Base-by-base conservation (phyloP, 768 basidiomycete genomes). In the Termitomyces sp. region DNA sequence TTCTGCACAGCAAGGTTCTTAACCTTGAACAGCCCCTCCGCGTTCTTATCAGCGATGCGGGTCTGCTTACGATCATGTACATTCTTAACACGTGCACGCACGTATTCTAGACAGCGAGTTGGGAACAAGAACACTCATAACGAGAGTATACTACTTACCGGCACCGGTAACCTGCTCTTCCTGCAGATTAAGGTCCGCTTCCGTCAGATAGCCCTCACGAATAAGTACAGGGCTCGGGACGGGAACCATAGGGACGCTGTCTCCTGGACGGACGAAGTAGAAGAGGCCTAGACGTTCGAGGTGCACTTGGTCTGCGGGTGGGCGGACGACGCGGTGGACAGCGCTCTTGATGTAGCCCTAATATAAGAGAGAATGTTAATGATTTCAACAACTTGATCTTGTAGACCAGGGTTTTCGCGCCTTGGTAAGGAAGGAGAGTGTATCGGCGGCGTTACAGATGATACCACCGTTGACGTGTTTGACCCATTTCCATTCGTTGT, bases 261-360 rank as follows among this genome's bases (percentile, higher is more conserved):
- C 76, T 44, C 79, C 76, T 0, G 76, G 72, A 61, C 75, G 67
- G 32, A 71, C 71, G 50, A 84, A 84, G 68, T 82, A 83, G 63
- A 81, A 78, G 7, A 79, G 67, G 2, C 81, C 81, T 0, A 83
- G 68, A 2, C 82, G 76, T 13, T 76, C 69, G 60, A 75, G 69
- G 38, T 72, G 67, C 11, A 66, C 74, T 63, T 84, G 83, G 61
- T 82, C 81, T 0, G 68, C 63, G 6, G 81, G 82, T 0, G 82
- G 83, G 33, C 77, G 78, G 8, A 79, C 71, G 7, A 84, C 82
- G 7, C 81, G 75, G 61, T 84, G 81, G 45, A 82, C 73, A 1
- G 81, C 79, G 53, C 75, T 78, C 63, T 78, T 80, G 68, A 82
- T 78, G 63, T 74, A 82, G 11, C 80, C 80, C 42, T 72, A 28